These are phyloP conservation scores for Phytophthora fragariae DNA, from an alignment of 352 stramenopile genomes.

Conservation along the genomic window DNA sequence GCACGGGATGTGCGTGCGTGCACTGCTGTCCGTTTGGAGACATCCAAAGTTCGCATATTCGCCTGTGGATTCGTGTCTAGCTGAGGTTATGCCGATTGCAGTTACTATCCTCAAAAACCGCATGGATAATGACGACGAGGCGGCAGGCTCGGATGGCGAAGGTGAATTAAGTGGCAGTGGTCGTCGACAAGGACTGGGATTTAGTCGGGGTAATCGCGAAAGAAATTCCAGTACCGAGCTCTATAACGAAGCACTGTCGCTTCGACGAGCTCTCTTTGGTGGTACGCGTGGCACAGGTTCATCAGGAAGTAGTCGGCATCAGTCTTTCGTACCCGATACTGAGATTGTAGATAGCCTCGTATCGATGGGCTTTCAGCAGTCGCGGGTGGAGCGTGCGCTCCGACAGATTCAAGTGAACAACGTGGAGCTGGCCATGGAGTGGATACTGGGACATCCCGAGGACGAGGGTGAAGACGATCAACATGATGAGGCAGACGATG, in stretches of 20 bases:
- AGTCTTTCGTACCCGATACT: conserved; percentile 91
- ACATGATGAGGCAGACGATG: conserved; percentile 34
- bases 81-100: conserved; percentile 71
- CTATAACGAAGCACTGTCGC: conserved; percentile 53
- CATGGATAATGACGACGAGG: conserved; percentile 54
- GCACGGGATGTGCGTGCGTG: conserved; percentile 65
- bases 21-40: conserved; percentile 69
- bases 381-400: conserved; percentile 92
- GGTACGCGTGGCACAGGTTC: conserved; percentile 21
- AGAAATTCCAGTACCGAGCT: conserved; percentile 42
- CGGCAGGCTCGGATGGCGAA: conserved; percentile 32
- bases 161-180: conserved; percentile 36
- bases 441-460: conserved; percentile 93
- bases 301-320: conserved; percentile 36
- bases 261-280: conserved; percentile 64
- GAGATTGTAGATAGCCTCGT: conserved; percentile 92
- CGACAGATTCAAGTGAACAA: conserved; percentile 91
- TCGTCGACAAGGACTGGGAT: conserved; percentile 46
- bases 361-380: conserved; percentile 95
- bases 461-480: conserved; percentile 51
- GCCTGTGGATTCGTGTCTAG: conserved; percentile 59
- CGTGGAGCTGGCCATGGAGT: conserved; percentile 97
- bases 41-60: conserved; percentile 54
- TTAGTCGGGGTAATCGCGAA: conserved; percentile 43
- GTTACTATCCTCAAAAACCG: conserved; percentile 84